phyloP scores from a whole-genome alignment of 495 filamentous ascomycete genomes.

The Talaromyces nanjingensis region DNA sequence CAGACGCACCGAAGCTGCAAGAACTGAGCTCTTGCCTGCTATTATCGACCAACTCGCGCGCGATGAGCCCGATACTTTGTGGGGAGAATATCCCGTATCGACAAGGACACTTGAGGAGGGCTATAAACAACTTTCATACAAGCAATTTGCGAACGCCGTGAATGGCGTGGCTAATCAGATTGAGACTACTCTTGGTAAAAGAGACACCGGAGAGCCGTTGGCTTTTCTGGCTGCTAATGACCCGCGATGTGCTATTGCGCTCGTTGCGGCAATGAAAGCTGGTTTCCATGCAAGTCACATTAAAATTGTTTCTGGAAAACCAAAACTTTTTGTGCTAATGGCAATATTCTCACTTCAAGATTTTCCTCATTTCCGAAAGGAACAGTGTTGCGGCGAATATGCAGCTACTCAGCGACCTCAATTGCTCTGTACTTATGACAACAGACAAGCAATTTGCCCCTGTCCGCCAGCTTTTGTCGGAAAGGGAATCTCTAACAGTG shows the following conservation, averaged over 20 bases:
- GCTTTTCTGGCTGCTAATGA: background rate
- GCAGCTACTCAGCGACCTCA: background rate
- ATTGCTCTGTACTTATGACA: background rate
- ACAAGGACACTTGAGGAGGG: no score
- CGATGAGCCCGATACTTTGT: background rate
- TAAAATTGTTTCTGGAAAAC: background rate
- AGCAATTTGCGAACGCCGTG: no score
- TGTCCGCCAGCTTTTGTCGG: background rate
- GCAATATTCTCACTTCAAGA: background rate
- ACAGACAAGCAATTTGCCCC: background rate
- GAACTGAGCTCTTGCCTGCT: background rate
- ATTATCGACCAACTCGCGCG: background rate
- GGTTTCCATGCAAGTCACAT: background rate
- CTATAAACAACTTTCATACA: no score
- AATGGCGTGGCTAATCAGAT: no score
- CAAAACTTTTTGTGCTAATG: no score
- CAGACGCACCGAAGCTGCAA: background rate
- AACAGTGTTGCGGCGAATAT: background rate
- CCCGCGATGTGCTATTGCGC: background rate
- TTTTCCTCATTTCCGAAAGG: background rate
- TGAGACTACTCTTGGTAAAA: no score
- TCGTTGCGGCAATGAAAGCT: background rate
- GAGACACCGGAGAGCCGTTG: background rate
- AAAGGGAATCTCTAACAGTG: background rate
- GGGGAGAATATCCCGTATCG: no score